Evolutionary conservation across 768 basidiomycete species (phyloP).

Genomic region (Boletus pseudopeckii): DNA sequence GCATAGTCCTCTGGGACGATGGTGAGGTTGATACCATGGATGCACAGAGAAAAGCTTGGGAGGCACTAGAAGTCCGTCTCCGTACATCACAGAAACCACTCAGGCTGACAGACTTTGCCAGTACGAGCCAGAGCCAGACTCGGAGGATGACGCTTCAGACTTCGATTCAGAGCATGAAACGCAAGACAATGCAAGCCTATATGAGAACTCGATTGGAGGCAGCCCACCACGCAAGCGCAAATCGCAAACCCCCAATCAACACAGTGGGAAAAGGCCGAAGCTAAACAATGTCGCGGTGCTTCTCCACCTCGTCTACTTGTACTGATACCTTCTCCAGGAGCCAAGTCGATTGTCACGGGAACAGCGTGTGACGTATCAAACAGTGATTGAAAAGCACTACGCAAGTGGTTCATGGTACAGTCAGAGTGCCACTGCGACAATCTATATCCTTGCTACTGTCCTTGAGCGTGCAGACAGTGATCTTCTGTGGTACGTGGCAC

Average conservation of each 20-base stretch:
- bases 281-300: constrained; percentile 41
- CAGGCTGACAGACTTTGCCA: constrained; percentile 29
- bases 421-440: constrained; percentile 83
- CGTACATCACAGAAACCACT: neutral
- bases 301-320: neutral
- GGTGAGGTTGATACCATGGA: constrained; percentile 69
- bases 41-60: constrained; percentile 79
- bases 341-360: constrained; percentile 64
- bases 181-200: constrained; percentile 39
- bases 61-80: constrained; percentile 69
- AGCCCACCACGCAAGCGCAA: constrained; percentile 49
- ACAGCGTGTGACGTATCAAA: constrained; percentile 60
- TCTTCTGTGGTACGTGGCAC: constrained; percentile 69
- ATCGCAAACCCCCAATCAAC: constrained; percentile 37
- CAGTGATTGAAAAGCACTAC: constrained; percentile 78
- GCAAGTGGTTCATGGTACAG: constrained; percentile 80
- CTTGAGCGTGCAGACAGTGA: constrained; percentile 93
- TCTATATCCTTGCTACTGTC: constrained; percentile 88
- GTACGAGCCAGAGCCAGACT: constrained; percentile 78
- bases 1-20: constrained; percentile 92
- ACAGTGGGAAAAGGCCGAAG: constrained; percentile 56
- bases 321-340: constrained; percentile 32
- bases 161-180: constrained; percentile 42
- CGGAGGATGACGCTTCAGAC: constrained; percentile 54
- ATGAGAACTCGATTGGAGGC: constrained; percentile 39